Base-by-base conservation (phyloP, 176 grass and related monocot species). In the Aegilops umbellulata region DNA sequence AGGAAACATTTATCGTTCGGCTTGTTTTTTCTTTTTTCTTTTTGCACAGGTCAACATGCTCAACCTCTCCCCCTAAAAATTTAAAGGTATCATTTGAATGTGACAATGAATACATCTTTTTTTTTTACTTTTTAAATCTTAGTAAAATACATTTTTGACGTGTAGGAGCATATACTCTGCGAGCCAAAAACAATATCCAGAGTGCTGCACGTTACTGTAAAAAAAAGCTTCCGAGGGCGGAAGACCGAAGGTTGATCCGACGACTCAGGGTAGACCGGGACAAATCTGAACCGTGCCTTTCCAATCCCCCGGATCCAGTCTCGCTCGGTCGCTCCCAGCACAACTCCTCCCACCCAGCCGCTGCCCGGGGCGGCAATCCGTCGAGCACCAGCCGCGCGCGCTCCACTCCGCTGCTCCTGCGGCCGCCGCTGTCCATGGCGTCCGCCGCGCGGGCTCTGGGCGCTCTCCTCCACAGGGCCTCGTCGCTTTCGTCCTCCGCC, bases 371-470 rank as follows among this genome's bases (percentile, higher is more conserved):
- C 14, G 31, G 86, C 93, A 90, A 75, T 88, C 60, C 86, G 66
- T 90, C 93, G 77, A 88, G 57, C 85, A 83, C 85, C 41, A 20
- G 16, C 8, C 62, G 80, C 65, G 77, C 77, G 65, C 80, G 62
- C 78, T 1, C 41, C 13, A 65, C 88, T 85, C 3, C 85, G 0
- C 16, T 24, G 35, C 88, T 67, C 4, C 72, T 15, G 30, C 84
- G 79, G 53, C 24, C 64, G 68, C 46, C 13, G 8, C 72, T 25
- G 8, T 19, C 7, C 77, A 95, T 95, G 93, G 84, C 93, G 84
- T 85, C 80, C 91, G 72, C 84, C 47, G 77, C 91, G 46, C 84
- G 88, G 34, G 86, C 86, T 82, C 35, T 93, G 26, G 77, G 80
- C 20, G 89, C 91, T 15, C 71, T 95, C 23, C 44, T 93, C 57